phyloP scores from a whole-genome alignment of 768 basidiomycete species.

The Tulasnella sp. region DNA sequence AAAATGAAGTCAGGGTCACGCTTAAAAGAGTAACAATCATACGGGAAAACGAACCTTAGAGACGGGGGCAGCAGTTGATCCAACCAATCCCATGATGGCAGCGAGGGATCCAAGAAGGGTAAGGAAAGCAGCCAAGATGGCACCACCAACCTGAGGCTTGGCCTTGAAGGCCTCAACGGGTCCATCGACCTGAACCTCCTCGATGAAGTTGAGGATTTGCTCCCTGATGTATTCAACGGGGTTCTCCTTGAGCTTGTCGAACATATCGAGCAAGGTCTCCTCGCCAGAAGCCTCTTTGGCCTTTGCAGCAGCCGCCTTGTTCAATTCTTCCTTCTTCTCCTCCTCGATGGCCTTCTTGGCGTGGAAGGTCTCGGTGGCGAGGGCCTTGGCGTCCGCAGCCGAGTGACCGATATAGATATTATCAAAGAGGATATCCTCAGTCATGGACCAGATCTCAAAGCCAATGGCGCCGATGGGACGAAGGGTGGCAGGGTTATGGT shows the following conservation, averaged over 20 bases:
- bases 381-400: constrained; percentile 63
- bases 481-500: constrained; percentile 70
- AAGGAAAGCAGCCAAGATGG: constrained; percentile 58
- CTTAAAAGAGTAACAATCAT: background rate
- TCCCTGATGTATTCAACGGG: constrained; percentile 70
- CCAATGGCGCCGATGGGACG: constrained; percentile 89
- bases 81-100: constrained; percentile 65
- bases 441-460: constrained; percentile 99
- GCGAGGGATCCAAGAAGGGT: constrained; percentile 81
- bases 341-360: constrained; percentile 80
- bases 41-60: constrained; percentile 41
- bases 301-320: constrained; percentile 37
- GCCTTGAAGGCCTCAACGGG: constrained; percentile 75
- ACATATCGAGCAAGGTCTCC: constrained; percentile 35
- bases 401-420: constrained; percentile 94
- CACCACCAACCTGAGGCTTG: constrained; percentile 78
- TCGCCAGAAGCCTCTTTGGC: constrained; percentile 27
- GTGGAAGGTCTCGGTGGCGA: constrained; percentile 83
- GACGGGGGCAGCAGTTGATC: constrained; percentile 51
- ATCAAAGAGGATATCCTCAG: constrained; percentile 85
- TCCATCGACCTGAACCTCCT: constrained; percentile 52
- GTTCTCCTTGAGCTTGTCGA: constrained; percentile 51
- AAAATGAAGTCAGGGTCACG: background rate
- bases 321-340: constrained; percentile 29
- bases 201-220: constrained; percentile 70